Conservation (phyloP, 176 grass and related monocot species). For the Aegilops bicornis region DNA sequence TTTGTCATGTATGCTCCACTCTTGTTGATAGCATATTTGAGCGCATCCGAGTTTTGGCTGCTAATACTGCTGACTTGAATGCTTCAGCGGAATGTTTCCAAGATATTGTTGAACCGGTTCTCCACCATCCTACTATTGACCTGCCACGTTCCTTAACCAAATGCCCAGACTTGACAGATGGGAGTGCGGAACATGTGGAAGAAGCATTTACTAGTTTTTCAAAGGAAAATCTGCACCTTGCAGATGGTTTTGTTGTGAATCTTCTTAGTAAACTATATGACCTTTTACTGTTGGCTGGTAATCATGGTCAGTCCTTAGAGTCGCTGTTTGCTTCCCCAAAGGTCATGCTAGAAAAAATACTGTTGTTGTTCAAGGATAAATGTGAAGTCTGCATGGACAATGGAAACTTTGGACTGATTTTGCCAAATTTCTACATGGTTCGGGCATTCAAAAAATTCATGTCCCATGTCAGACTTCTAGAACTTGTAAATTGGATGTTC, state of each 20-base stretch:
- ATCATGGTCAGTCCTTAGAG: conserved; percentile 34
- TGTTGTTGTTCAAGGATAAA: conserved; percentile 62
- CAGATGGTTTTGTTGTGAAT: conserved; percentile 53
- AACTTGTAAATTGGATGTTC: conserved; percentile 81
- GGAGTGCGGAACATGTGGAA: conserved; percentile 36
- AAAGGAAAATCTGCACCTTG: conserved; percentile 55
- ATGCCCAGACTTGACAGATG: conserved; percentile 35
- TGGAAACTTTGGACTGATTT: conserved; percentile 44
- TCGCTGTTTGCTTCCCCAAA: conserved; percentile 49
- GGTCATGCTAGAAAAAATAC: conserved; percentile 54
- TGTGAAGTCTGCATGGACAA: conserved; percentile 55
- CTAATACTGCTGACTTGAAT: conserved; percentile 23
- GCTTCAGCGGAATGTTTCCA: conserved; percentile 25
- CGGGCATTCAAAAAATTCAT: conserved; percentile 47
- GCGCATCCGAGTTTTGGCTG: conserved; percentile 38
- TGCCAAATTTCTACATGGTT: conserved; percentile 67
- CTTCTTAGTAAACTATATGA: conserved; percentile 69
- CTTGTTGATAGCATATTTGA: conserved; percentile 74
- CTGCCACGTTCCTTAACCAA: conserved; percentile 51
- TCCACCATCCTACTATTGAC: conserved; percentile 69
- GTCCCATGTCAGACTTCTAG: conserved; percentile 69
- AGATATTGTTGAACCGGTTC: conserved; percentile 61
- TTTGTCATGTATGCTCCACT: conserved; percentile 59
- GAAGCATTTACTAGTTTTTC: conserved; percentile 50
- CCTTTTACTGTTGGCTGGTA: conserved; percentile 37